phyloP scores from a whole-genome alignment of 345 rosid genomes.

The Conringia planisiliqua region DNA sequence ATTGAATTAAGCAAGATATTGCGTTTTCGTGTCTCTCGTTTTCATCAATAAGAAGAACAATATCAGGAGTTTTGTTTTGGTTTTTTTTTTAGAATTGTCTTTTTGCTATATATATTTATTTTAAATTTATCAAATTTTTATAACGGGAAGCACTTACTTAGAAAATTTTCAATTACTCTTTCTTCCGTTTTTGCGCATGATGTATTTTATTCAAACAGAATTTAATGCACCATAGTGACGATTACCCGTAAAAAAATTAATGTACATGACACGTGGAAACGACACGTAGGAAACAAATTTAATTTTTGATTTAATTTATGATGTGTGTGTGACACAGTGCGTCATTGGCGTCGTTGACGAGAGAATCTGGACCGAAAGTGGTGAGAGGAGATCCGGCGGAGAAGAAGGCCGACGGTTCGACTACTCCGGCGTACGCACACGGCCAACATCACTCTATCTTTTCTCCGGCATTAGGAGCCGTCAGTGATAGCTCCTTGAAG shows the following conservation, averaged over 20 bases:
- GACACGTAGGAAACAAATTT: slow-evolving; percentile 8
- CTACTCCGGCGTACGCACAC: slow-evolving; percentile 36
- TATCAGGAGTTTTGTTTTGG: slow-evolving; percentile 3
- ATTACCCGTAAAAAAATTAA: neutral
- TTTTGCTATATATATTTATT: neutral
- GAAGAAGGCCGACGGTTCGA: slow-evolving; percentile 43
- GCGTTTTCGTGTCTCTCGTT: slow-evolving; percentile 18
- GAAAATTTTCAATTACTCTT: neutral
- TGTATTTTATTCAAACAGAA: neutral
- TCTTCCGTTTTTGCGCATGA: neutral
- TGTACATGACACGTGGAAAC: neutral
- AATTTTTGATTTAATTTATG: too few species aligned
- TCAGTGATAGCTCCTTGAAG: slow-evolving; percentile 85
- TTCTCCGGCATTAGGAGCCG: slow-evolving; percentile 54
- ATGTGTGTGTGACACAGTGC: slow-evolving; percentile 53
- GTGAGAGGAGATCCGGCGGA: slow-evolving; percentile 84
- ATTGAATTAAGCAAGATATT: neutral
- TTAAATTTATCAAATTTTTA: neutral
- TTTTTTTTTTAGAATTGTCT: neutral
- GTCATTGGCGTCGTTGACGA: slow-evolving; percentile 82
- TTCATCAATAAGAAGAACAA: neutral
- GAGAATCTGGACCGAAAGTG: slow-evolving; percentile 88
- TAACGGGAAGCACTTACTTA: neutral
- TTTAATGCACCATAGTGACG: slow-evolving; percentile 8
- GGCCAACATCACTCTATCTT: slow-evolving; percentile 39